Evolutionary conservation across 805 yeast genomes (phyloP).

Genomic region (Kluyveromyces wickerhamii): DNA sequence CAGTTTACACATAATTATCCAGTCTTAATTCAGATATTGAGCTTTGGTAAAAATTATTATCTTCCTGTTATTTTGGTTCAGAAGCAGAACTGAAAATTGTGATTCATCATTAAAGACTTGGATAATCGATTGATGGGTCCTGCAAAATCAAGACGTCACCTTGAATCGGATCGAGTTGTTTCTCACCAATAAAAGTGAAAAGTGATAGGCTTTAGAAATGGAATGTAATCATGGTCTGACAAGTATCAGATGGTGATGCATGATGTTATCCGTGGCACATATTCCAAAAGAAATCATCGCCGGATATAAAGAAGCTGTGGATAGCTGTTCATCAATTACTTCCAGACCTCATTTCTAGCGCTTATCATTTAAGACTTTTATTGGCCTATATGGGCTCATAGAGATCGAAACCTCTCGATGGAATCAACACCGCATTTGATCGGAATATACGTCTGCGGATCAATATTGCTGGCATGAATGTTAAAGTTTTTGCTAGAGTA

Average conservation of each 20-base stretch:
- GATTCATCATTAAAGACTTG: slow-evolving; percentile 25
- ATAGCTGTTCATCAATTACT: slow-evolving; percentile 31
- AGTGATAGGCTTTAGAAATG: neutral
- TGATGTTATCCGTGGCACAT: slow-evolving; percentile 80
- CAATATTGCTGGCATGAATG: too few species aligned
- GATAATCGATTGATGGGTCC: slow-evolving; percentile 1
- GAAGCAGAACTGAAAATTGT: slow-evolving; percentile 90
- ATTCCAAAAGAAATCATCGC: slow-evolving; percentile 34
- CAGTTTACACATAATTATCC: too few species aligned
- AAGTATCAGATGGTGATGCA: slow-evolving; percentile 94
- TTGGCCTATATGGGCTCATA: slow-evolving; percentile 22
- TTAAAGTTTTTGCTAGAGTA: too few species aligned
- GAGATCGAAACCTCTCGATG: slow-evolving; percentile 1
- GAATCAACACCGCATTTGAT: neutral
- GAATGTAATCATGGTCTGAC: too few species aligned
- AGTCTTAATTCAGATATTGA: slow-evolving; percentile 19
- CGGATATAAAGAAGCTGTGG: slow-evolving; percentile 32
- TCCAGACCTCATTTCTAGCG: too few species aligned
- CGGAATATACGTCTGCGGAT: too few species aligned
- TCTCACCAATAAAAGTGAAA: neutral
- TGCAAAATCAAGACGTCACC: neutral
- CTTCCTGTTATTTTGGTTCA: slow-evolving; percentile 67
- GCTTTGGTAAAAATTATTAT: slow-evolving; percentile 61
- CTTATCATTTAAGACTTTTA: slow-evolving; percentile 17
- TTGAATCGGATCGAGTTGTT: neutral